These are phyloP conservation scores for Hypoxylon perforatum DNA, from an alignment of 495 filamentous ascomycete genomes.

Conservation along the genomic window DNA sequence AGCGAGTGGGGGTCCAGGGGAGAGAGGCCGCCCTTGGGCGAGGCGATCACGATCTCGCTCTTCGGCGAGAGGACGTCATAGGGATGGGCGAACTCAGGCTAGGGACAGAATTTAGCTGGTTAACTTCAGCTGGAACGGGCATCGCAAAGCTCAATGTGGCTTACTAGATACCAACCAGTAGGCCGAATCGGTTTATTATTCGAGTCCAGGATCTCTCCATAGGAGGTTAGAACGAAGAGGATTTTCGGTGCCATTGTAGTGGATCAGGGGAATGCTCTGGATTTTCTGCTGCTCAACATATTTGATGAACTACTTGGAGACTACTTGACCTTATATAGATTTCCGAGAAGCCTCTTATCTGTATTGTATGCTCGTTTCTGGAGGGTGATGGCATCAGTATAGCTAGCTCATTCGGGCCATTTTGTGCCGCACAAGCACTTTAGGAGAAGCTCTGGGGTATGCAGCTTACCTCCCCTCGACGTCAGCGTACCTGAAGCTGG, in stretches of 20 bases:
- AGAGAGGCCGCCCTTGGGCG: constrained; percentile 68
- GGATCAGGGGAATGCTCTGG: constrained; percentile 1
- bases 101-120: neutral
- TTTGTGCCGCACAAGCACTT: neutral
- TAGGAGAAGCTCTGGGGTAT: neutral
- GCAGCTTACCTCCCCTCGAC: neutral
- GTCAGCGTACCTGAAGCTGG: neutral
- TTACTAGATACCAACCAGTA: constrained; percentile 52
- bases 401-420: too few relatives aligned
- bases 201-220: constrained; percentile 56
- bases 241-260: constrained; percentile 54
- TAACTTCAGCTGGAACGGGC: constrained; percentile 41
- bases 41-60: constrained; percentile 63
- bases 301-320: too few relatives aligned
- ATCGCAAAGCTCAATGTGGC: constrained; percentile 51
- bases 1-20: constrained; percentile 68
- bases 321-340: too few relatives aligned
- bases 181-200: constrained; percentile 44
- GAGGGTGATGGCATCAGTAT: too few relatives aligned
- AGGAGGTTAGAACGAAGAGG: constrained; percentile 68
- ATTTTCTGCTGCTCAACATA: neutral
- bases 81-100: constrained; percentile 73
- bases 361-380: too few relatives aligned
- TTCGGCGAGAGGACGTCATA: constrained; percentile 63
- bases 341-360: too few relatives aligned